Percentiles rank a stretch among this genome's conserved stretches.
These are phyloP conservation scores for Cucurbita moschata DNA, from an alignment of 306 rosid genomes.

Conservation along the genomic window DNA sequence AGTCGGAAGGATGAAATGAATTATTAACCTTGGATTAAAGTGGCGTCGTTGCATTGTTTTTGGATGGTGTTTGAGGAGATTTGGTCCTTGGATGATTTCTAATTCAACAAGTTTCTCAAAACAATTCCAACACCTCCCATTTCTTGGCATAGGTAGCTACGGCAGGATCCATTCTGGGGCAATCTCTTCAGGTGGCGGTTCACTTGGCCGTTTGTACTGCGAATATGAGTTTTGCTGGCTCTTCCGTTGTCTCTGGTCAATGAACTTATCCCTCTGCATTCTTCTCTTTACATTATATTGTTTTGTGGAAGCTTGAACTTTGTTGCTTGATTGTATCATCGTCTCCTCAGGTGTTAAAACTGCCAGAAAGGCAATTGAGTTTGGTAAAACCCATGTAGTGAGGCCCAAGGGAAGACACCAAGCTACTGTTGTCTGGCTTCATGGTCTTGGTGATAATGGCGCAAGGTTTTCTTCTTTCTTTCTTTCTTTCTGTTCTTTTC, in stretches of 20 bases:
- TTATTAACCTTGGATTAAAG: neutral
- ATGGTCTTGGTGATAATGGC: constrained; percentile 99
- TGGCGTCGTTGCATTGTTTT: neutral
- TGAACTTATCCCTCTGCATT: neutral
- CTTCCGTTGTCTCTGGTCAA: constrained; percentile 74
- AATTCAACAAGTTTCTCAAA: neutral
- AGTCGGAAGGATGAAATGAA: neutral
- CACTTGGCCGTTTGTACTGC: constrained; percentile 18
- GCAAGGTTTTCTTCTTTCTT: constrained; percentile 42
- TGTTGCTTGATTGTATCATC: neutral
- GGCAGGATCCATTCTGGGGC: constrained; percentile 32
- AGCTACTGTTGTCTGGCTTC: constrained; percentile 96
- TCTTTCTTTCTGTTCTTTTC: neutral
- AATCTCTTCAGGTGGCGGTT: constrained; percentile 15
- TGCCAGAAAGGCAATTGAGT: constrained; percentile 53
- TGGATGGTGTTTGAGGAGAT: neutral
- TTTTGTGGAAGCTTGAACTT: neutral
- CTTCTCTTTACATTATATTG: neutral
- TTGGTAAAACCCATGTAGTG: constrained; percentile 89
- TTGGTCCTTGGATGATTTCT: neutral
- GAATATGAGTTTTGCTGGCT: constrained; percentile 63
- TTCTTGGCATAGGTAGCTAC: neutral
- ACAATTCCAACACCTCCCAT: too few relatives aligned
- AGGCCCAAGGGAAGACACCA: constrained; percentile 97
- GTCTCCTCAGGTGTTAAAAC: constrained; percentile 46